A percentile compares a stretch with the other conserved stretches of the same genome.
Evolutionary conservation across 2,329 filamentous ascomycete genomes (phyloP).

Genomic region (Chaetomium sp.): DNA sequence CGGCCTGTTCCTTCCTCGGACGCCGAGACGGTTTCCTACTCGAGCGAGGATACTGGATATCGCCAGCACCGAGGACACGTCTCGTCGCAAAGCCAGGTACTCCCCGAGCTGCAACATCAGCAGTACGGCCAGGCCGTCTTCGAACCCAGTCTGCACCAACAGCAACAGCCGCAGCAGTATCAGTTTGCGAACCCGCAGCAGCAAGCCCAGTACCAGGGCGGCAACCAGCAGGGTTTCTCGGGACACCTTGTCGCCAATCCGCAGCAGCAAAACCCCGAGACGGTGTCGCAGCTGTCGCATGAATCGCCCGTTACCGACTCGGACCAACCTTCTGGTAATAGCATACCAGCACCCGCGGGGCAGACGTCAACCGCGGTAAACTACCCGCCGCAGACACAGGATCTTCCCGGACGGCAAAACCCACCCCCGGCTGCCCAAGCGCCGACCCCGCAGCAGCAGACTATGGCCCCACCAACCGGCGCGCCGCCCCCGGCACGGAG

Average conservation of each 20-base stretch:
- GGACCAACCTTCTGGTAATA: conserved; percentile 46
- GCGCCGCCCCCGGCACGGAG: conserved; percentile 49
- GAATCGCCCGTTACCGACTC: conserved; percentile 59
- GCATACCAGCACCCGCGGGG: conserved; percentile 44
- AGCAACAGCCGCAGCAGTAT: conserved; percentile 36
- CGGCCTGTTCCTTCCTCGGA: conserved; percentile 52
- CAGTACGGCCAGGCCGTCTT: conserved; percentile 44
- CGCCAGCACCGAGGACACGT: conserved; percentile 45
- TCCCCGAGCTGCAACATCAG: conserved; percentile 45
- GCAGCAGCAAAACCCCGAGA: conserved; percentile 58
- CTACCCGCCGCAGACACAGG: conserved; percentile 44
- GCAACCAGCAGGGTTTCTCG: conserved; percentile 42
- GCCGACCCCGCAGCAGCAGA: conserved; percentile 42
- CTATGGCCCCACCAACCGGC: conserved; percentile 53
- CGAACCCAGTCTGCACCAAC: conserved; percentile 47
- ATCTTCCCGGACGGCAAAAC: conserved; percentile 39
- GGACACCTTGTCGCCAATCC: conserved; percentile 43
- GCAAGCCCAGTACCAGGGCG: conserved; percentile 40
- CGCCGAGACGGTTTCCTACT: conserved; percentile 49
- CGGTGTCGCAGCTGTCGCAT: conserved; percentile 63
- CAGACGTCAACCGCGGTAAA: conserved; percentile 49
- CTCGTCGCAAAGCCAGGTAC: conserved; percentile 43
- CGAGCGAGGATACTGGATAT: conserved; percentile 48
- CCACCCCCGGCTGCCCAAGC: conserved; percentile 36
- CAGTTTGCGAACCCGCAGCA: conserved; percentile 36